Evolutionary conservation across 106 monocot species (phyloP).

Genomic region (Dioscorea alata): DNA sequence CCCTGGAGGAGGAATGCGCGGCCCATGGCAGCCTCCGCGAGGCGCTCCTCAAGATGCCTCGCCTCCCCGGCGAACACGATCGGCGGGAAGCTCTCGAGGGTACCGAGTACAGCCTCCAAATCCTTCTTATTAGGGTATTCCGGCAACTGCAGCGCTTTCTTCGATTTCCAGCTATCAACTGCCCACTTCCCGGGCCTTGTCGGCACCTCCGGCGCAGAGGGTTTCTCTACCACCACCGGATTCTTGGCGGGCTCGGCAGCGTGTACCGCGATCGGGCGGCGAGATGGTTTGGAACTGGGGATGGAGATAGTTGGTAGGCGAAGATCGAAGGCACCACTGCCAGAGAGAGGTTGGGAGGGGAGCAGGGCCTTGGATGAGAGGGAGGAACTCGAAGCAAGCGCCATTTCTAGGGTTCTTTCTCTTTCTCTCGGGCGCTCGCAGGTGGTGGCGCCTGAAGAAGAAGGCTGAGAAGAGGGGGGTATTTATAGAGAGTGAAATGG

Average conservation of each 20-base stretch:
- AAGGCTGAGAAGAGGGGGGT: not conserved
- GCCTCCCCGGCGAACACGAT: conserved; percentile 90
- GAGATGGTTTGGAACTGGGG: not conserved
- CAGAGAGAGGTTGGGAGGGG: not conserved
- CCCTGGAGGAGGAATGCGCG: conserved; percentile 83
- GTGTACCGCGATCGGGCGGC: conserved; percentile 11
- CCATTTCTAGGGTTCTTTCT: not conserved
- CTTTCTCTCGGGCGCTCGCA: not conserved
- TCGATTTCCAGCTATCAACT: conserved; percentile 68
- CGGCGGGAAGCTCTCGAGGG: conserved; percentile 71
- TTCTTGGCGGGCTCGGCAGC: conserved; percentile 26
- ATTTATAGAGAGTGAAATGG: not conserved
- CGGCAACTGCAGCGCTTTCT: conserved; percentile 78
- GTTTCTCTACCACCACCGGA: not conserved
- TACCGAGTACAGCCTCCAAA: conserved; percentile 50
- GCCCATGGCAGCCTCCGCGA: conserved; percentile 76
- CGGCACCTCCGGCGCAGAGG: not conserved
- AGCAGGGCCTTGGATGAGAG: not conserved
- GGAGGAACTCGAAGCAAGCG: not conserved
- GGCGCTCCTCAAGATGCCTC: conserved; percentile 60
- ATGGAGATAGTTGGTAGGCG: not conserved
- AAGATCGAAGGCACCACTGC: not conserved
- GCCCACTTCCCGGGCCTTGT: conserved; percentile 38
- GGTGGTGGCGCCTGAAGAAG: not conserved
- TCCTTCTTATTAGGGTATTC: conserved; percentile 68